phyloP scores from a whole-genome alignment of 768 basidiomycete genomes.

The Mycena haematopus region DNA sequence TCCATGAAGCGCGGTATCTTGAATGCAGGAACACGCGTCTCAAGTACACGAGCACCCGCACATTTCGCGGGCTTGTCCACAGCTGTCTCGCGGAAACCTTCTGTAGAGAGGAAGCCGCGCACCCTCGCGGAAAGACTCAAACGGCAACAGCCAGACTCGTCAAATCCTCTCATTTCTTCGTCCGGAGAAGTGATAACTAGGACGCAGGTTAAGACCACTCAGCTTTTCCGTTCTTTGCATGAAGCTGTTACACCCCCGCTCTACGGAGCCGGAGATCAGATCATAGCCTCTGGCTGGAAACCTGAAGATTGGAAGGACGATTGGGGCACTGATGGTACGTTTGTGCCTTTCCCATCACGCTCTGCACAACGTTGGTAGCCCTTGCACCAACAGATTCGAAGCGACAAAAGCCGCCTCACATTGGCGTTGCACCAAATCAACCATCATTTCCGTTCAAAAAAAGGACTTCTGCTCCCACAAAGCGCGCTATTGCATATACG shows the following conservation, averaged over 20 bases:
- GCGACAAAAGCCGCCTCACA: conserved; percentile 24
- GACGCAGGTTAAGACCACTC: conserved; percentile 10
- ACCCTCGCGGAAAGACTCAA: conserved; percentile 17
- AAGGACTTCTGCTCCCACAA: neutral
- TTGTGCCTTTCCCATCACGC: neutral
- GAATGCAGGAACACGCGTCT: conserved; percentile 17
- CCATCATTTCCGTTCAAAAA: neutral
- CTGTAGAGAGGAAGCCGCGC: neutral
- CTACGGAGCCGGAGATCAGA: conserved; percentile 8
- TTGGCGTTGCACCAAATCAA: neutral
- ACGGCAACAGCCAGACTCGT: neutral
- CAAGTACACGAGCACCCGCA: neutral
- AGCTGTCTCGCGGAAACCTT: neutral
- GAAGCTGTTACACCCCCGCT: conserved; percentile 18
- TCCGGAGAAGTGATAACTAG: conserved; percentile 17
- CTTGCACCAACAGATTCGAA: conserved; percentile 15
- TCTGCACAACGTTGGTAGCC: neutral
- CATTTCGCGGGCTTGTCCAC: conserved; percentile 5
- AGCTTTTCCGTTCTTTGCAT: conserved; percentile 18
- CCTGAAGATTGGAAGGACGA: conserved; percentile 29
- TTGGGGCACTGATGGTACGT: conserved; percentile 28
- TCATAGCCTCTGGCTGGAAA: conserved; percentile 12
- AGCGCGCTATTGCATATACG: conserved; percentile 29
- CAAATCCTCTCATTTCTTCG: conserved; percentile 1
- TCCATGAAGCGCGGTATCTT: conserved; percentile 27